Percentiles rank a stretch among this genome's conserved stretches.
phyloP scores from a whole-genome alignment of 2,329 filamentous ascomycete species.

The Proliferodiscus dingleyae region DNA sequence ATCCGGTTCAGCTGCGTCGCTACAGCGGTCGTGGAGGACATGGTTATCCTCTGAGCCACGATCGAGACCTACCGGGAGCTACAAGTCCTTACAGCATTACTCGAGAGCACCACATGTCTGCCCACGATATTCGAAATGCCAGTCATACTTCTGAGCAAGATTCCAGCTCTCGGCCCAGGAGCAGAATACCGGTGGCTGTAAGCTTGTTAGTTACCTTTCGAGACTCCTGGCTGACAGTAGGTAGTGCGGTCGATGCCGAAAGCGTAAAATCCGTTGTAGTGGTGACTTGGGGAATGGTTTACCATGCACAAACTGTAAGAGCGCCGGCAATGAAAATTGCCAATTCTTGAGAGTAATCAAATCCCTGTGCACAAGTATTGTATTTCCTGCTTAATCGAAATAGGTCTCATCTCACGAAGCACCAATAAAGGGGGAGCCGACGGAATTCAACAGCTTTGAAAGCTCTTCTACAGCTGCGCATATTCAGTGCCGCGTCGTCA shows the following conservation, averaged over 20 bases:
- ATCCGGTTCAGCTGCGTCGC: constrained; percentile 22
- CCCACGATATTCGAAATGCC: constrained; percentile 18
- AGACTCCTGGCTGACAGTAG: neutral
- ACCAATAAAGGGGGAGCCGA: constrained; percentile 23
- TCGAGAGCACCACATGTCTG: constrained; percentile 16
- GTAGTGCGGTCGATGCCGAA: constrained; percentile 83
- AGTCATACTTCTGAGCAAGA: constrained; percentile 23
- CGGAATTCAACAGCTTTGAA: constrained; percentile 22
- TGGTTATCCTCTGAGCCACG: constrained; percentile 25
- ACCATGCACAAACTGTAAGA: constrained; percentile 74
- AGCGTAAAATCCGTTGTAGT: constrained; percentile 92
- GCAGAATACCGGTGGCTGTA: constrained; percentile 50
- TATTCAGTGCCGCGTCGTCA: constrained; percentile 21
- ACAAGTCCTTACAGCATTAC: constrained; percentile 12
- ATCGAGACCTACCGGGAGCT: constrained; percentile 21
- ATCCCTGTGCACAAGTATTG: neutral
- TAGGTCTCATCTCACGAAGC: constrained; percentile 28
- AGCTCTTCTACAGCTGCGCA: constrained; percentile 19
- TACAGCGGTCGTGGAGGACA: constrained; percentile 21
- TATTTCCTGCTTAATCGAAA: neutral
- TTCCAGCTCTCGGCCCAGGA: constrained; percentile 22
- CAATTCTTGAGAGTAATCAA: constrained; percentile 70
- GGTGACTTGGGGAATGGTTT: constrained; percentile 76
- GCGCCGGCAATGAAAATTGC: constrained; percentile 65
- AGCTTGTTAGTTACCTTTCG: constrained; percentile 19